These are phyloP conservation scores for Nepenthes alata DNA, from an alignment of 179 eudicot genomes.

Conservation along the genomic window DNA sequence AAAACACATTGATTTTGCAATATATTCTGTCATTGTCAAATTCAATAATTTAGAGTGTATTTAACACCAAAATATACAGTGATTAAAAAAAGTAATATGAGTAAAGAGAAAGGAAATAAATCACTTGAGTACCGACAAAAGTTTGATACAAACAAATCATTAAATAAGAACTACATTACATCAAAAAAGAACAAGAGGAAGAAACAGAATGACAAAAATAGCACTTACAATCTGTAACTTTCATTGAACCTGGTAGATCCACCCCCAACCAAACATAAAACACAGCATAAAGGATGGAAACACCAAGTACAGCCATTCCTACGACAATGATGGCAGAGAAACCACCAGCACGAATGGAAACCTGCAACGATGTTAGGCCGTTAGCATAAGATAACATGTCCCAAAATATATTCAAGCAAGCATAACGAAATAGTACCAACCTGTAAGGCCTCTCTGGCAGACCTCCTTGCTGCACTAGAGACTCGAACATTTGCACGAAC, in stretches of 20 bases:
- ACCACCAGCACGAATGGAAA: constrained; percentile 98
- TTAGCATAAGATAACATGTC: background rate
- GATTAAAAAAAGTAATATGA: too few relatives aligned
- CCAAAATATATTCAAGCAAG: constrained; percentile 1
- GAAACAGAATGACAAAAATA: background rate
- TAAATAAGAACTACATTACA: too few relatives aligned
- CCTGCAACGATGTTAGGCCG: constrained; percentile 24
- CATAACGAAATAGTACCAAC: constrained; percentile 22
- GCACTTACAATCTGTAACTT: constrained; percentile 79
- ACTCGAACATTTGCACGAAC: constrained; percentile 98
- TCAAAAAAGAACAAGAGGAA: background rate
- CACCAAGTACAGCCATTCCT: constrained; percentile 92
- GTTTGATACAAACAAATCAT: too few relatives aligned
- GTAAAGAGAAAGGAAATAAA: too few relatives aligned
- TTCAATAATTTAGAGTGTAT: too few relatives aligned
- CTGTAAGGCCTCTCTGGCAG: constrained; percentile 97
- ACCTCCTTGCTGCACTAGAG: constrained; percentile 96
- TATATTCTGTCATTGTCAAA: too few relatives aligned
- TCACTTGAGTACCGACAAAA: too few relatives aligned
- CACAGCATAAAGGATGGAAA: constrained; percentile 78
- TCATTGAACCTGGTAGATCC: constrained; percentile 73
- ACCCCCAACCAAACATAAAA: constrained; percentile 95
- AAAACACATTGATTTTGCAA: too few relatives aligned
- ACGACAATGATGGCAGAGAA: constrained; percentile 90
- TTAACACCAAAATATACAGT: too few relatives aligned